These are phyloP conservation scores for Phytopythium aichiense DNA, from an alignment of 352 stramenopile species.

Conservation along the genomic window DNA sequence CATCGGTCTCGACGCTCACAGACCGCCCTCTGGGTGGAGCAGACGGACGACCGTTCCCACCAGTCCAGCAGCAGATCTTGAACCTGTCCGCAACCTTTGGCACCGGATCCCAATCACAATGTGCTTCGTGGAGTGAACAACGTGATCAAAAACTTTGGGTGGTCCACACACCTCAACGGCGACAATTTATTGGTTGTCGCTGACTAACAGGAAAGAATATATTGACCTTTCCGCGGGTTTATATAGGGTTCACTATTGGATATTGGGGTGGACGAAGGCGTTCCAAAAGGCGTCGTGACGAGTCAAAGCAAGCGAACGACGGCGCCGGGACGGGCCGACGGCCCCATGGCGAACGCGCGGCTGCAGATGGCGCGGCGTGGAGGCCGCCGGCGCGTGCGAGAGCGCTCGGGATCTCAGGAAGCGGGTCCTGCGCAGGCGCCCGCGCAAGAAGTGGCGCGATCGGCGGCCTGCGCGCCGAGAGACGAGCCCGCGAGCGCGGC, in stretches of 20 bases:
- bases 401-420: conserved; percentile 14
- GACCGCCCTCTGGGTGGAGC: background rate
- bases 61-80: too few relatives aligned
- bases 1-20: background rate
- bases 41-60: background rate
- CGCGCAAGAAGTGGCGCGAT: conserved; percentile 8
- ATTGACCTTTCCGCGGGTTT: too few relatives aligned
- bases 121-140: too few relatives aligned
- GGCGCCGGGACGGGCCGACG: background rate
- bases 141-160: too few relatives aligned
- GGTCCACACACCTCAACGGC: too few relatives aligned
- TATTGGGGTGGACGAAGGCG: too few relatives aligned
- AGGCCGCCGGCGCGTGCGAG: conserved; percentile 19
- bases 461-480: conserved; percentile 11
- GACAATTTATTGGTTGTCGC: too few relatives aligned
- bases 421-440: conserved; percentile 20
- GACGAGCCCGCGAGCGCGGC: conserved; percentile 13
- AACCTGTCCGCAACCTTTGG: too few relatives aligned
- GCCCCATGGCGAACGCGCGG: conserved; percentile 64
- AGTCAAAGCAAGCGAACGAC: background rate
- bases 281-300: too few relatives aligned
- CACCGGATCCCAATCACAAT: too few relatives aligned
- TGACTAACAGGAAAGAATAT: too few relatives aligned
- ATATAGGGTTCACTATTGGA: too few relatives aligned
- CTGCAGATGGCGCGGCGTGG: conserved; percentile 51